Conservation (phyloP, 164 flowering plant genomes). For the Nelumbo lutea region DNA sequence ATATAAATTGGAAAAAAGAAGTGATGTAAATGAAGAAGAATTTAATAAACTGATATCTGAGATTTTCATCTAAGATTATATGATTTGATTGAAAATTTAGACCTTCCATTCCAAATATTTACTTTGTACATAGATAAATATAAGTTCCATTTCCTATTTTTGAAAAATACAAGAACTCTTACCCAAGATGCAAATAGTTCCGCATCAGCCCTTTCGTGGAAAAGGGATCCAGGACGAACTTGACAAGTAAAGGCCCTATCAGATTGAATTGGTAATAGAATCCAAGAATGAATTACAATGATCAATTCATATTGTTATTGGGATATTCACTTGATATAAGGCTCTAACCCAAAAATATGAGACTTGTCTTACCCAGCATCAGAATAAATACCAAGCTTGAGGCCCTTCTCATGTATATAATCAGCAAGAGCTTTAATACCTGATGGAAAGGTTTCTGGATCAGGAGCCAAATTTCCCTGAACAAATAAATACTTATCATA, state of each 20-base stretch:
- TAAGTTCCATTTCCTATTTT: not conserved
- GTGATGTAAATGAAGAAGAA: not conserved
- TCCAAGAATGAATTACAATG: too few relatives aligned
- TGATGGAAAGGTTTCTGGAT: conserved; percentile 77
- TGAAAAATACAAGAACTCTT: conserved; percentile 17
- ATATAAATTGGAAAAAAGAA: not conserved
- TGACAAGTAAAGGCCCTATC: conserved; percentile 77
- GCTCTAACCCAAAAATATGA: not conserved
- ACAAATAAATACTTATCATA: not conserved
- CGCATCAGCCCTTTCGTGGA: conserved; percentile 73
- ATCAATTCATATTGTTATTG: too few relatives aligned
- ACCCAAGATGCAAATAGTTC: conserved; percentile 89
- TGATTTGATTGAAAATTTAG: not conserved
- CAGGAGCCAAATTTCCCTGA: conserved; percentile 76
- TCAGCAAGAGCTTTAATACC: conserved; percentile 92
- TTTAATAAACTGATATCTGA: not conserved
- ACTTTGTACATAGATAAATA: not conserved
- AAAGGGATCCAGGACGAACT: conserved; percentile 94
- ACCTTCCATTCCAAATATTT: not conserved
- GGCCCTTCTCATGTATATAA: conserved; percentile 82
- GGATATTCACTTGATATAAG: too few relatives aligned
- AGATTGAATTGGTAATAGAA: not conserved
- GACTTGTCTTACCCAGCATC: conserved; percentile 84
- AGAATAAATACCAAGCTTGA: conserved; percentile 96
- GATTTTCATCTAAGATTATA: conserved; percentile 2